Conservation (phyloP, 495 filamentous ascomycete genomes). For the Penicillium cosmopolitanum region DNA sequence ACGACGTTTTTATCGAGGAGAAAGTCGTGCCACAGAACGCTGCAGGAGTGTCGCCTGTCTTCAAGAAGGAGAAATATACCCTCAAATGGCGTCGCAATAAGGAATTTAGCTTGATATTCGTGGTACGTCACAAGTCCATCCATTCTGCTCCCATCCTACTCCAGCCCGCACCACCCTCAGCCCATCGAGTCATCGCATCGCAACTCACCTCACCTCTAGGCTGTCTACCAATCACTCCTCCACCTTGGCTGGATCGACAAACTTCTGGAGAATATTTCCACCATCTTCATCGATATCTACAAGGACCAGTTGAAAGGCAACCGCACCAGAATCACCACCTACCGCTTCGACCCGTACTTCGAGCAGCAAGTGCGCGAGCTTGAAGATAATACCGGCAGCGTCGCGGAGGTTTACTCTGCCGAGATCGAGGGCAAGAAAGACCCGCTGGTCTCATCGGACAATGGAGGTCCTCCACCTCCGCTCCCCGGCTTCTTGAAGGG, state of each 20-base stretch:
- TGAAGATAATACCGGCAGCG: conserved; percentile 58
- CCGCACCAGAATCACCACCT: conserved; percentile 73
- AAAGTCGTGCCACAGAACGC: conserved; percentile 62
- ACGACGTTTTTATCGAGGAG: conserved; percentile 97
- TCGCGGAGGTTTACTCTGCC: conserved; percentile 33
- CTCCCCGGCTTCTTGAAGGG: conserved; percentile 59
- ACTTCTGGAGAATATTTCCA: conserved; percentile 90
- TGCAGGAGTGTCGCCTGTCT: conserved; percentile 54
- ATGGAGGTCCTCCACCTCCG: conserved; percentile 56
- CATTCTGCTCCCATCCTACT: neutral
- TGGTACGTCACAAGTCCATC: conserved; percentile 59
- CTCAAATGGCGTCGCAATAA: conserved; percentile 92
- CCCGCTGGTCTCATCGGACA: conserved; percentile 49
- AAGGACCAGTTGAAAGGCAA: conserved; percentile 82
- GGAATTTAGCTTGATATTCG: conserved; percentile 92
- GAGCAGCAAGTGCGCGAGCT: conserved; percentile 88
- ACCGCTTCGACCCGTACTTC: conserved; percentile 89
- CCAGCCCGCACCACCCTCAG: neutral
- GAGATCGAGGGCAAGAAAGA: conserved; percentile 46
- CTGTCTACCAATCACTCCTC: conserved; percentile 92
- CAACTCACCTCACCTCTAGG: conserved; percentile 54
- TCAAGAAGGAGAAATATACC: conserved; percentile 92
- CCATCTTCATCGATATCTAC: conserved; percentile 86
- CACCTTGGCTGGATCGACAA: conserved; percentile 97
- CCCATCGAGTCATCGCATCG: neutral